Evolutionary conservation across 495 filamentous ascomycete genomes (phyloP), one percentile per base, ranked within the genome.

Genomic region (Xylaria palmicola): DNA sequence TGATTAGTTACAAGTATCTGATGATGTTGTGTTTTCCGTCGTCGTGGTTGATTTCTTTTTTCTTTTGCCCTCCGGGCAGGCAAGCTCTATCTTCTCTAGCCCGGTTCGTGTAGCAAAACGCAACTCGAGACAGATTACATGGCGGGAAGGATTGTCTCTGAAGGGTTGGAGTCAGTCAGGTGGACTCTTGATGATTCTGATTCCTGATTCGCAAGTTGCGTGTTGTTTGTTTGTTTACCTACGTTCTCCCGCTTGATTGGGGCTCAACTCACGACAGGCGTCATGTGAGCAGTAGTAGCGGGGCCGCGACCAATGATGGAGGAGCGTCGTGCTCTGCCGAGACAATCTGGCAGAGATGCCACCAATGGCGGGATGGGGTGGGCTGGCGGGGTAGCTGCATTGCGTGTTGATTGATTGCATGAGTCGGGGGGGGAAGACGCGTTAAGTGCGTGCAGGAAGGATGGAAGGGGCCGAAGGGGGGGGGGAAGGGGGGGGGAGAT

Each of bases 151-250:
- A 51, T 12, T 1, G 48, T 34, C 29, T 51, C 13, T 34, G 48
- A n/a, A 3, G 4, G n/a, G n/a, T 29, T 22, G 48, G 48, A n/a
- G 48, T 10, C 5, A 15, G 2, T n/a, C n/a, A 22, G 34, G 45
- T 50, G 24, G 30, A 34, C 13, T 60, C 45, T 29, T 3, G 19
- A 8, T n/a, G 26, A n/a, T n/a, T 44, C 10, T 60, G 48, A 60
- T 60, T 52, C 29, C 10, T 60, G 48, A 60, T 60, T 52, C 29
- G 58, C 30, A 34, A n/a, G n/a, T 7, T 12, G 24, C 34, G 48
- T 52, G 34, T 60, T 60, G 58, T 60, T 60, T 60, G 40, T 60
- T 60, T 58, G 20, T 58, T 58, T 58, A 58, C 43, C 19, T 60
- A 44, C 24, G 0, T 19, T 44, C 43, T 37, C 39, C 32, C 7